These are phyloP conservation scores for Acorus calamus DNA, from an alignment of 106 monocot species.

Conservation along the genomic window DNA sequence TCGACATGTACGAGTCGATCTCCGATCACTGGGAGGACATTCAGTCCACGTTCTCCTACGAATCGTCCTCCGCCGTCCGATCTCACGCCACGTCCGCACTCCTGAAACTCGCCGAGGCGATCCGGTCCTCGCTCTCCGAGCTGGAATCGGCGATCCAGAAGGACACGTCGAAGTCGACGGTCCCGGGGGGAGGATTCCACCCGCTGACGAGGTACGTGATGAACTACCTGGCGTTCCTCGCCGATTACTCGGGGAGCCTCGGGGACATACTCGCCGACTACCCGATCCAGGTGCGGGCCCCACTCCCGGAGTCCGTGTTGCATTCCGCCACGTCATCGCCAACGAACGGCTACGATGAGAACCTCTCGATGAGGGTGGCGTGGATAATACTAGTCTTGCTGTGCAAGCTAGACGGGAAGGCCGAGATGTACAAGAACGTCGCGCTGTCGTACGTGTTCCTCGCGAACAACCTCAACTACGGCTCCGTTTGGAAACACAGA, in stretches of 20 bases:
- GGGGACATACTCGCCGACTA: conserved; percentile 29
- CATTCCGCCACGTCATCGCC: conserved; percentile 10
- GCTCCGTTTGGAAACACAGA: too few species aligned
- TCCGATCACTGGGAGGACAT: conserved; percentile 40
- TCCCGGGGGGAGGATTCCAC: conserved; percentile 40
- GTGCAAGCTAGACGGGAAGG: conserved; percentile 49
- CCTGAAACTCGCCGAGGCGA: conserved; percentile 23
- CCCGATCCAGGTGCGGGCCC: conserved; percentile 9
- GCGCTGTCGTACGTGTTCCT: conserved; percentile 43
- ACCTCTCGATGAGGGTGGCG: conserved; percentile 11
- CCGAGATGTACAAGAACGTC: conserved; percentile 17
- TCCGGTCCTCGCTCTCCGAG: conserved; percentile 20
- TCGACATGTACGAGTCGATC: conserved; percentile 38
- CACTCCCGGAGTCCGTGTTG: conserved; percentile 4
- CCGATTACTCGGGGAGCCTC: conserved; percentile 34
- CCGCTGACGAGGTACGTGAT: conserved; percentile 42
- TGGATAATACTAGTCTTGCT: conserved; percentile 37
- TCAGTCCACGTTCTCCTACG: conserved; percentile 29
- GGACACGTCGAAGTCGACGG: conserved; percentile 20
- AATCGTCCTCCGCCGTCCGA: conserved; percentile 21
- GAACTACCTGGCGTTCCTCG: conserved; percentile 51
- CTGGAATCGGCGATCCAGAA: conserved; percentile 48
- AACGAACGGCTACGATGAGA: background rate
- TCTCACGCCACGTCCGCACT: conserved; percentile 19
- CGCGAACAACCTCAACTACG: conserved; percentile 50